Conservation (phyloP, 2,329 filamentous ascomycete species). For the Xenosphaeropsis pyriputrescens region DNA sequence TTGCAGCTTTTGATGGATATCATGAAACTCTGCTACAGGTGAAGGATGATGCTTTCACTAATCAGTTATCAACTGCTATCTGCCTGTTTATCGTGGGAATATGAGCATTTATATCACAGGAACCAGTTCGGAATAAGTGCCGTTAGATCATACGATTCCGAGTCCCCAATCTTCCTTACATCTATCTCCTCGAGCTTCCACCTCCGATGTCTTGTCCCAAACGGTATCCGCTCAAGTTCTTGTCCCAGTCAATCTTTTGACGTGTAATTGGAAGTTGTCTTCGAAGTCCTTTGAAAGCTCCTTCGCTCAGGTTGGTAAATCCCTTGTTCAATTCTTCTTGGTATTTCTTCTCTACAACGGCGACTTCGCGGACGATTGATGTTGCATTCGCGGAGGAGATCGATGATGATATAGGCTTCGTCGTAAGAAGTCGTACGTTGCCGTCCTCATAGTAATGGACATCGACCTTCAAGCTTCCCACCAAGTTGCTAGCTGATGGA, state of each 20-base stretch:
- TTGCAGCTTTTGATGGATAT: too few relatives aligned
- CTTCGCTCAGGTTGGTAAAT: constrained; percentile 79
- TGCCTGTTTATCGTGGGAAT: too few relatives aligned
- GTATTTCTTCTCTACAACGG: constrained; percentile 73
- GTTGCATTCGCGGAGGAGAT: constrained; percentile 44
- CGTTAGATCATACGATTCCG: too few relatives aligned
- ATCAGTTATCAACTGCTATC: too few relatives aligned
- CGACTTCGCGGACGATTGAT: constrained; percentile 60
- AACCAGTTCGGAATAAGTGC: too few relatives aligned
- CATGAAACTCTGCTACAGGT: too few relatives aligned
- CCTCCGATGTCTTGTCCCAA: constrained; percentile 69
- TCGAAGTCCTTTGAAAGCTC: constrained; percentile 84
- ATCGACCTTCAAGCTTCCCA: constrained; percentile 78
- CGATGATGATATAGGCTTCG: constrained; percentile 53
- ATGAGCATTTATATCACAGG: too few relatives aligned
- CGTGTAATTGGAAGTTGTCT: constrained; percentile 90
- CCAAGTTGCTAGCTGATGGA: constrained; percentile 51
- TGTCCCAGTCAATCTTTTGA: constrained; percentile 99
- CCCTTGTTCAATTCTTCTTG: constrained; percentile 91
- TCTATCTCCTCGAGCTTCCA: constrained; percentile 39
- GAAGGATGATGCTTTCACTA: too few relatives aligned
- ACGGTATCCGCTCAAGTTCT: constrained; percentile 74
- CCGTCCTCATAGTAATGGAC: constrained; percentile 99
- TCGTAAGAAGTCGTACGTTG: constrained; percentile 87
- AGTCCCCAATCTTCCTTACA: background rate